A percentile compares a stretch with the other conserved stretches of the same genome.
These are phyloP conservation scores for Rauvolfia tetraphylla DNA, from an alignment of 257 asterid species.

Conservation along the genomic window DNA sequence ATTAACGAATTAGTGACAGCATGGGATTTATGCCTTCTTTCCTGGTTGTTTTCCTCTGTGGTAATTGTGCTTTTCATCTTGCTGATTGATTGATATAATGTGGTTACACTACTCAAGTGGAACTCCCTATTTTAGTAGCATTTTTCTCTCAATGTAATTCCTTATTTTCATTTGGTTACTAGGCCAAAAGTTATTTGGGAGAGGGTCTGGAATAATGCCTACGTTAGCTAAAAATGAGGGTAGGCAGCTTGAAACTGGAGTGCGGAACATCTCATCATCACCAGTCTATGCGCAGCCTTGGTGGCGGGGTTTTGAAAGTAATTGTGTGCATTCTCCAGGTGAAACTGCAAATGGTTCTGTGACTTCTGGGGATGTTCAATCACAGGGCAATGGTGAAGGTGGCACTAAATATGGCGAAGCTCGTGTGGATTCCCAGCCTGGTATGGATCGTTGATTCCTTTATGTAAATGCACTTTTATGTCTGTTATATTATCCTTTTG, in stretches of 20 bases:
- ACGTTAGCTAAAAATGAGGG: constrained; percentile 50
- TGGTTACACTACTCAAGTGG: not conserved
- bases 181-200: constrained; percentile 23
- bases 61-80: no score
- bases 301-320: constrained; percentile 66
- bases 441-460: constrained; percentile 32
- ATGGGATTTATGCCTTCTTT: not conserved
- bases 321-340: constrained; percentile 39
- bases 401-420: constrained; percentile 31
- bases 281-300: constrained; percentile 53
- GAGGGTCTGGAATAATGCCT: constrained; percentile 56
- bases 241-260: constrained; percentile 41
- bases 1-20: not conserved
- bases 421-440: constrained; percentile 37
- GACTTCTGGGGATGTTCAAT: constrained; percentile 20
- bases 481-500: not conserved
- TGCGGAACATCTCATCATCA: constrained; percentile 35
- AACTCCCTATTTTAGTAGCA: not conserved
- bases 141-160: constrained; percentile 12
- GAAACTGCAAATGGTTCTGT: constrained; percentile 34
- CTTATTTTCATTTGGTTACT: constrained; percentile 26
- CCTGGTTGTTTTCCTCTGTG: no score
- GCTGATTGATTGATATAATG: no score
- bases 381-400: constrained; percentile 36
- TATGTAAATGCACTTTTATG: not conserved